phyloP scores from a whole-genome alignment of 805 yeast species.

The Ogataea populi-albae region DNA sequence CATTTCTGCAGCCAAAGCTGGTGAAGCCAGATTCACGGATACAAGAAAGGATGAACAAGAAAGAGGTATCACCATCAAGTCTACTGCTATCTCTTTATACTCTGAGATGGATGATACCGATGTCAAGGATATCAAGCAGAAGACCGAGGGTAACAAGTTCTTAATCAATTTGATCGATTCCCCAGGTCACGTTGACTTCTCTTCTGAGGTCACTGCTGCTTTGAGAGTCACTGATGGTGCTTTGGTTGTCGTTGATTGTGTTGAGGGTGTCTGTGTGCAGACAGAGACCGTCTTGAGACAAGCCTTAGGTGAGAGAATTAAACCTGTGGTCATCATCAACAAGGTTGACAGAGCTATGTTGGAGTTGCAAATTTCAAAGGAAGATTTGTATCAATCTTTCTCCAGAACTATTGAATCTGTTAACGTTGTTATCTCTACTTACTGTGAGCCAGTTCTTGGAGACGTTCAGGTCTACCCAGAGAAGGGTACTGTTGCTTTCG shows the following conservation, averaged over 20 bases:
- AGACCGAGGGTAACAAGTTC: slow-evolving; percentile 89
- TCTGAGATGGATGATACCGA: slow-evolving; percentile 85
- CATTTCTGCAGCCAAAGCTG: slow-evolving; percentile 99
- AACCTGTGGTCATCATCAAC: slow-evolving; percentile 98
- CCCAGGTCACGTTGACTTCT: slow-evolving; percentile 99
- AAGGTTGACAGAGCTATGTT: slow-evolving; percentile 99
- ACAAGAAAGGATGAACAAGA: slow-evolving; percentile 99
- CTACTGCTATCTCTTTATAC: slow-evolving; percentile 96
- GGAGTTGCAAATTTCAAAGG: slow-evolving; percentile 98
- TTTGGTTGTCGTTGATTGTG: slow-evolving; percentile 97
- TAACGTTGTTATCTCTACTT: slow-evolving; percentile 96
- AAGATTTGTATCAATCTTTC: slow-evolving; percentile 97
- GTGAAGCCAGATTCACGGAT: slow-evolving; percentile 99
- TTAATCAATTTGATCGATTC: slow-evolving; percentile 98
- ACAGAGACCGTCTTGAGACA: slow-evolving; percentile 99
- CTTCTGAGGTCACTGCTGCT: slow-evolving; percentile 99
- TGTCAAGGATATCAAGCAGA: slow-evolving; percentile 85
- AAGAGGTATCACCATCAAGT: slow-evolving; percentile 99
- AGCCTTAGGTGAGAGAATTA: slow-evolving; percentile 98
- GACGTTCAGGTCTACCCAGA: slow-evolving; percentile 99
- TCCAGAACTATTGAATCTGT: slow-evolving; percentile 99
- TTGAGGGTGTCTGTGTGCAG: slow-evolving; percentile 99
- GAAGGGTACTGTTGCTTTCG: slow-evolving; percentile 98
- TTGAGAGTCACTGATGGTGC: slow-evolving; percentile 99
- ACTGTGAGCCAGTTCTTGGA: slow-evolving; percentile 86